Evolutionary conservation across 176 grass and related monocot species (phyloP), one percentile per base, ranked within the genome.

Genomic region (Alloteropsis semialata): DNA sequence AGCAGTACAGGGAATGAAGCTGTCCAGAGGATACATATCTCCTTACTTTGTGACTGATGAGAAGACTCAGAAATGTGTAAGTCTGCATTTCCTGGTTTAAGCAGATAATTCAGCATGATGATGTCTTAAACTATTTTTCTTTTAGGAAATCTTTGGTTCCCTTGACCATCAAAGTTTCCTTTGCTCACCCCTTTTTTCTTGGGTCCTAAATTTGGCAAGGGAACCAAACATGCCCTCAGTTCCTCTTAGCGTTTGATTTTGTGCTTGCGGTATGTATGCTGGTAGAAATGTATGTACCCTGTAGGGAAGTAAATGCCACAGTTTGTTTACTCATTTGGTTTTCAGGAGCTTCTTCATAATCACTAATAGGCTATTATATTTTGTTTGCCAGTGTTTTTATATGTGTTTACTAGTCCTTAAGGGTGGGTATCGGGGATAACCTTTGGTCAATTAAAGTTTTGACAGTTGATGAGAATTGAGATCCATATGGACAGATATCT

Each of bases 61-160:
- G 45, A 98, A 93, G 75, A 95, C 92, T 61, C 92, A 98, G 88
- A 98, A 95, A 90, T 98, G 95, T 85, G 95, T 98, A 89, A 90
- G 95, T 87, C 39, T 74, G 0, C 74, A 21, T 75, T 29, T 56
- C 14, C 59, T 76, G 29, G 12, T 76, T 68, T 59, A 62, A 59
- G 21, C 50, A 41, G 75, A 74, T 14, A 76, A 81, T 60, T 33
- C 13, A 57, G 15, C 39, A 84, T 2, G 7, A 6, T 59, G 57
- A 54, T 59, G 0, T 79, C 46, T 25, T 50, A 8, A 5, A 34
- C 69, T 69, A 5, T 9, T 38, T 48, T 50, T 58, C n/a, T 27
- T 74, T 60, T 0, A n/a, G 29, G 42, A 21, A 33, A 65, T 75
- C 2, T 80, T 80, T 51, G 1, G 13, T 36, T 75, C 16, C 30